Evolutionary conservation across 176 grass and related monocot genomes (phyloP).

Genomic region (Musa schizocarpa): DNA sequence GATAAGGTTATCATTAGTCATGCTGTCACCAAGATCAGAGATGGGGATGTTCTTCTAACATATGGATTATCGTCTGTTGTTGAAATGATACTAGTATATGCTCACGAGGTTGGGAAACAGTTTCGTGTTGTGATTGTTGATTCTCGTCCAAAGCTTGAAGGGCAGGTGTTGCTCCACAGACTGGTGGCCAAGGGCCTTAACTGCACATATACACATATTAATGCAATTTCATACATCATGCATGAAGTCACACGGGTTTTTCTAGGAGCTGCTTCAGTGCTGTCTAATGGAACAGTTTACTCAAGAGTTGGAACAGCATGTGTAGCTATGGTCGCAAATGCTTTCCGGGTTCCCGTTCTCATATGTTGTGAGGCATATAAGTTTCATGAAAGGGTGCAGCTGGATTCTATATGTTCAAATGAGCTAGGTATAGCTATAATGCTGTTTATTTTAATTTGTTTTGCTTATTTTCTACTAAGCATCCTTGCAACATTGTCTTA

Average conservation of each 20-base stretch:
- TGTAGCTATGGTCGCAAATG: constrained; percentile 72
- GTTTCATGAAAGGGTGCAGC: constrained; percentile 77
- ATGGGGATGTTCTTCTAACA: constrained; percentile 66
- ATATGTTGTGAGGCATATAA: constrained; percentile 83
- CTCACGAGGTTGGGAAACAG: constrained; percentile 43
- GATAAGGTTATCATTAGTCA: constrained; percentile 60
- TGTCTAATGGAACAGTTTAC: constrained; percentile 77
- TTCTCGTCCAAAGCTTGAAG: constrained; percentile 60
- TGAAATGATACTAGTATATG: constrained; percentile 68
- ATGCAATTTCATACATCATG: constrained; percentile 75
- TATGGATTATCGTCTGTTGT: constrained; percentile 63
- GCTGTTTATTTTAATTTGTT: constrained; percentile 3
- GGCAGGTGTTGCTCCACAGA: constrained; percentile 39
- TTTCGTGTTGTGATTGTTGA: constrained; percentile 62
- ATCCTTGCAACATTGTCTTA: neutral
- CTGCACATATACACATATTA: constrained; percentile 70
- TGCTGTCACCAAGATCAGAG: constrained; percentile 58
- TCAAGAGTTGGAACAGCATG: constrained; percentile 57
- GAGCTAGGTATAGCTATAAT: constrained; percentile 51
- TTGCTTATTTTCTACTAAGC: neutral
- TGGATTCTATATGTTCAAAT: constrained; percentile 81
- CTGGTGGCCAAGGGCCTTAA: constrained; percentile 56
- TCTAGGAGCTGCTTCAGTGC: constrained; percentile 57
- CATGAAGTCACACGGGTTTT: constrained; percentile 71
- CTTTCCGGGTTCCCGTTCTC: constrained; percentile 58